These are phyloP conservation scores for Aspergillus ellipticus DNA, from an alignment of 495 filamentous ascomycete species.

Conservation along the genomic window DNA sequence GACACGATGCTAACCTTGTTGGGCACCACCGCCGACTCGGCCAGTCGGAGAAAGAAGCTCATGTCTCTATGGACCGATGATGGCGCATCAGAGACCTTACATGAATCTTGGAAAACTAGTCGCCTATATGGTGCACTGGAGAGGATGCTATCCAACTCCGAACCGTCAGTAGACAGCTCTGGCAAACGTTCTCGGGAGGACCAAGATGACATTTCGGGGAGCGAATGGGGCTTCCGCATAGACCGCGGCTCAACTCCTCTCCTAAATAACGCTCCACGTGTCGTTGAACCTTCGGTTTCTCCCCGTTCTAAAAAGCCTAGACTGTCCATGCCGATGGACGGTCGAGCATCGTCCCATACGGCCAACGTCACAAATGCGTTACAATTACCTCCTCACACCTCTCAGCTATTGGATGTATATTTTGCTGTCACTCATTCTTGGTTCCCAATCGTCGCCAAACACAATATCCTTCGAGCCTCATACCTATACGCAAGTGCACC, in stretches of 20 bases:
- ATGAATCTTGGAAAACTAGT: conserved; percentile 57
- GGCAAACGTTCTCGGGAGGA: conserved; percentile 40
- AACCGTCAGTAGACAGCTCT: conserved; percentile 15
- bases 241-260: conserved; percentile 29
- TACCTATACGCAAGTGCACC: conserved; percentile 50
- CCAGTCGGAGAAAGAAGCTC: conserved; percentile 28
- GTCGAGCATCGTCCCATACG: conserved; percentile 10
- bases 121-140: conserved; percentile 52
- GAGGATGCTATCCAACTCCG: conserved; percentile 46
- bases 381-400: conserved; percentile 57
- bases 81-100: conserved; percentile 47
- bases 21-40: conserved; percentile 35
- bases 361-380: conserved; percentile 22
- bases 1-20: conserved; percentile 45
- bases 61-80: conserved; percentile 50
- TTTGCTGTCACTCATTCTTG: conserved; percentile 70
- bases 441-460: conserved; percentile 70
- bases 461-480: conserved; percentile 55
- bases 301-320: conserved; percentile 31
- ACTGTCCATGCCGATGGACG: conserved; percentile 20
- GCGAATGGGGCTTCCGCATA: conserved; percentile 38
- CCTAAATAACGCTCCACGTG: conserved; percentile 27
- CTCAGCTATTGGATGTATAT: conserved; percentile 65
- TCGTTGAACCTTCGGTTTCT: conserved; percentile 26
- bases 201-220: conserved; percentile 22